Base-by-base conservation (phyloP, 306 rosid genomes). In the Urtica urens region DNA sequence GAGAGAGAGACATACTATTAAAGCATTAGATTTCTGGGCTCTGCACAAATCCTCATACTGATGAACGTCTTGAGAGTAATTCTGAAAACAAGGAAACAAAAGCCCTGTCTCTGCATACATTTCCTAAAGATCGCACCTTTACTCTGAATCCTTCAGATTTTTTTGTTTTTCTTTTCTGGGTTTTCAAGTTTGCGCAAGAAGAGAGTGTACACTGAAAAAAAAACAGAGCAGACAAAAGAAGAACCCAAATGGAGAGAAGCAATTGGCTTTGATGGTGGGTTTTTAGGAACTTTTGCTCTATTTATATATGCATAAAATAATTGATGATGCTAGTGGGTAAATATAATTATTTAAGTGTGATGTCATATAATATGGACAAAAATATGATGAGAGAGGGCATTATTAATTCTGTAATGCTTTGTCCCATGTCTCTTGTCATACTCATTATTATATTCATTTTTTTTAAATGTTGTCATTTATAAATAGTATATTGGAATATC, bases 71-170 rank as follows among this genome's bases (percentile, higher is more conserved):
- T 70, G 80, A 59, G 84, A 80, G 72, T 65, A 68, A 51, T 71
- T 72, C 62, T 77, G 84, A 51, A 74, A 69, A 31, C 65, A 81
- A 25, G 95, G 84, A 55, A 74, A 69, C 75, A 88, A 38, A 61
- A 84, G 70, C 23, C 68, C 84, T 28, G 81, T 59, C 25, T 84
- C 93, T 18, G 86, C 83, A 79, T 78, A 88, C 97, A 88, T 88
- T 86, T 80, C 70, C 69, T 54, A 55, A 14, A 38, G 22, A 23
- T 22, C 54, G 35, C 13, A 60, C 21, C 44, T 35, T 24, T 35
- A 7, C 11, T 42, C 3, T 8, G 40, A 63, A 65, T 52, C 47
- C 46, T 62, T 48, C 17, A 13, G 15, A 43, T 8, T 11, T 45
- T 4, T 12, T 3, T 45, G 12, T 10, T 20, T 23, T 11, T 7